phyloP scores from a whole-genome alignment of 257 asterid species.

The Solanum peruvianum region DNA sequence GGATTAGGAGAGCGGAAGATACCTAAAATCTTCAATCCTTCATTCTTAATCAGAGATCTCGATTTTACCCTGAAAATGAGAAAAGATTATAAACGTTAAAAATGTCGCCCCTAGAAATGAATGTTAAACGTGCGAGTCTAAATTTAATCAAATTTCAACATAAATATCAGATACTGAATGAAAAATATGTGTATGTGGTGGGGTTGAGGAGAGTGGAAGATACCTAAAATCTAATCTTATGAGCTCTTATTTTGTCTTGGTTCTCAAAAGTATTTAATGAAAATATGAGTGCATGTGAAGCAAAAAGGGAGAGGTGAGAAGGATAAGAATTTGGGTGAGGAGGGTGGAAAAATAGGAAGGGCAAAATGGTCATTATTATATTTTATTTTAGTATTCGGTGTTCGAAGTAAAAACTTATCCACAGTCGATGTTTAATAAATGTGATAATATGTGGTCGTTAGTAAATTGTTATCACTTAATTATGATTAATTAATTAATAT shows the following conservation, averaged over 20 bases:
- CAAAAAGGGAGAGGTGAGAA: neutral
- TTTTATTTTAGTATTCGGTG: neutral
- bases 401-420: neutral
- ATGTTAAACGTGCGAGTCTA: neutral
- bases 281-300: slow-evolving; percentile 50
- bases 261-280: slow-evolving; percentile 6
- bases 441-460: neutral
- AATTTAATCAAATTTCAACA: neutral
- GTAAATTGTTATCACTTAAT: neutral
- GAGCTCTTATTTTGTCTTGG: slow-evolving; percentile 19
- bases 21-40: neutral
- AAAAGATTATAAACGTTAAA: neutral
- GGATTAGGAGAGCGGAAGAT: neutral
- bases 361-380: neutral
- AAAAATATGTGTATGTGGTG: neutral
- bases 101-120: neutral
- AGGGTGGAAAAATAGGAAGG: neutral
- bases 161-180: neutral
- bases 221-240: slow-evolving; percentile 7
- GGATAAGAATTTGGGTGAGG: neutral
- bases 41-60: neutral
- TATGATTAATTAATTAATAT: too few relatives aligned
- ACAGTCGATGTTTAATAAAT: neutral
- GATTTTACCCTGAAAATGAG: neutral
- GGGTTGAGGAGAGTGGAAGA: neutral